Evolutionary conservation across 208 protist genomes (phyloP).

Genomic region (Novymonas esmeraldas): DNA sequence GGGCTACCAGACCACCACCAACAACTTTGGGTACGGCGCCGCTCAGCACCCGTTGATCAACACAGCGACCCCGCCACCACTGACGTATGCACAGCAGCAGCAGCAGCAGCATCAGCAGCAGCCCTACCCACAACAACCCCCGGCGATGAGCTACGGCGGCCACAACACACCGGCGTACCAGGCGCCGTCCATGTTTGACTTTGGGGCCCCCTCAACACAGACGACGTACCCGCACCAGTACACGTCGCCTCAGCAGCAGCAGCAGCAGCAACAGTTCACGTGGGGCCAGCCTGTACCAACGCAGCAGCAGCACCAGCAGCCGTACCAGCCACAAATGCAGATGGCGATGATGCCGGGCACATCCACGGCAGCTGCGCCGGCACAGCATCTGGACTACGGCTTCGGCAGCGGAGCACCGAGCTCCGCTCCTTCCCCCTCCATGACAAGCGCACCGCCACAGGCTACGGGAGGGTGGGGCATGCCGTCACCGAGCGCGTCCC

Average conservation of each 20-base stretch:
- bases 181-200: not conserved
- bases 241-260: slow-evolving; percentile 23
- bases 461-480: slow-evolving; percentile 2
- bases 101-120: not conserved
- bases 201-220: not conserved
- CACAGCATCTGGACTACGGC: not conserved
- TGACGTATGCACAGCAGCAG: not conserved
- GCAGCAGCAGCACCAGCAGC: slow-evolving; percentile 11
- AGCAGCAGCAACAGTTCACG: slow-evolving; percentile 19
- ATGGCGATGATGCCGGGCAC: not conserved
- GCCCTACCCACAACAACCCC: not conserved
- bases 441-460: not conserved
- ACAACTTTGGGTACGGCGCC: too few relatives aligned
- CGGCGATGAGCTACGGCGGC: not conserved
- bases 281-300: slow-evolving; percentile 1
- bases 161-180: not conserved
- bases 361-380: not conserved
- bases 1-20: not conserved
- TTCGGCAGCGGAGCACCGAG: not conserved
- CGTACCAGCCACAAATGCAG: too few relatives aligned
- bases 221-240: not conserved
- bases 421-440: not conserved
- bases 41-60: not conserved
- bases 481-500: slow-evolving; percentile 1
- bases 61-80: not conserved